phyloP scores from a whole-genome alignment of 2,329 filamentous ascomycete genomes.

The Penicillium sp. region DNA sequence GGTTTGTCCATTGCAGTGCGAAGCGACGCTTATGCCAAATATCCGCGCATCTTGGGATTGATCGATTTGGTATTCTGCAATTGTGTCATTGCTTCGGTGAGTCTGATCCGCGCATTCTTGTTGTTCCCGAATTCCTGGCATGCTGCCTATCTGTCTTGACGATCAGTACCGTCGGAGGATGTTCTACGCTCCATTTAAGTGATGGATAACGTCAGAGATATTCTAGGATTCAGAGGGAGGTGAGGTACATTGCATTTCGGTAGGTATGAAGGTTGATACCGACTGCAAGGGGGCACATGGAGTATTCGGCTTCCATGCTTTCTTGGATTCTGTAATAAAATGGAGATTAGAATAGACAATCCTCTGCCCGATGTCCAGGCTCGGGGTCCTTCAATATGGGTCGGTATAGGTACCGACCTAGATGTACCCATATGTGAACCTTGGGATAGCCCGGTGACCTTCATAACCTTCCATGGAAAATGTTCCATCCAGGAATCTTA shows the following conservation, averaged over 20 bases:
- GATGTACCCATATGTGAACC: no score
- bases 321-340: no score
- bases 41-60: background rate
- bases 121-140: background rate
- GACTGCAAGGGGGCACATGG: conserved; percentile 3
- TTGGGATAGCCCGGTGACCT: background rate
- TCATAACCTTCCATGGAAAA: background rate
- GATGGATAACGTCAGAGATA: background rate
- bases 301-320: no score
- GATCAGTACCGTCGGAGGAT: background rate
- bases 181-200: background rate
- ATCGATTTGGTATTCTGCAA: background rate
- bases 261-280: background rate
- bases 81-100: background rate
- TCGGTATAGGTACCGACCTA: no score
- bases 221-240: background rate
- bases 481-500: no score
- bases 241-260: background rate
- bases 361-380: no score
- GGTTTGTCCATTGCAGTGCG: no score
- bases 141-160: background rate
- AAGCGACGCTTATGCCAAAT: no score
- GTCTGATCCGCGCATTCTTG: background rate
- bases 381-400: no score
- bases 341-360: no score